These are phyloP conservation scores for Lasiodiplodia gonubiensis DNA, from an alignment of 2,329 filamentous ascomycete species.

Conservation along the genomic window DNA sequence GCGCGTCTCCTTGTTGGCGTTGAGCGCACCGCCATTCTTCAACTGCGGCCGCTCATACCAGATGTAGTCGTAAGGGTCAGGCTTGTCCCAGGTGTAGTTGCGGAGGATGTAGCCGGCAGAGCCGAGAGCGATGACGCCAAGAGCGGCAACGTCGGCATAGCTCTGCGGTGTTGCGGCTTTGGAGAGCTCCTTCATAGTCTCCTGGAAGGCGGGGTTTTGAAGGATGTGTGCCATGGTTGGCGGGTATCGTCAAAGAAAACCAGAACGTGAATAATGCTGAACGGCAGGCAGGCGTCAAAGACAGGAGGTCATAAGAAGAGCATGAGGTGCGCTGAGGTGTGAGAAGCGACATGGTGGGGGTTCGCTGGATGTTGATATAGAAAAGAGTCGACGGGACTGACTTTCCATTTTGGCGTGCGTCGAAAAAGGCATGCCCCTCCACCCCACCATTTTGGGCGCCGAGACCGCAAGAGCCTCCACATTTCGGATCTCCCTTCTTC, in stretches of 20 bases:
- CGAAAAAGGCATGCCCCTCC: neutral
- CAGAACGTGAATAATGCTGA: neutral
- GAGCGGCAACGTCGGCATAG: slow-evolving; percentile 46
- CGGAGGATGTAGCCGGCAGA: slow-evolving; percentile 50
- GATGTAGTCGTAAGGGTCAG: slow-evolving; percentile 57
- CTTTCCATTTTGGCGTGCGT: slow-evolving; percentile 5
- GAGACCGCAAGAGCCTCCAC: slow-evolving; percentile 11
- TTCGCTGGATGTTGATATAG: slow-evolving; percentile 12
- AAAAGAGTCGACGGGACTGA: neutral
- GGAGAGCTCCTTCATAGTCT: slow-evolving; percentile 26
- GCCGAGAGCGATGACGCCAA: slow-evolving; percentile 45
- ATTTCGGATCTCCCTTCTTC: neutral
- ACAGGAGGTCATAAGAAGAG: neutral
- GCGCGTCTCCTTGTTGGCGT: slow-evolving; percentile 46
- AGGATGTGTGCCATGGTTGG: slow-evolving; percentile 31
- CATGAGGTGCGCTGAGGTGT: neutral
- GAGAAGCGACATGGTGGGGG: neutral
- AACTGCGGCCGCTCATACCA: slow-evolving; percentile 58
- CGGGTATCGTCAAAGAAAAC: slow-evolving; percentile 7
- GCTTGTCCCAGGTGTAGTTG: slow-evolving; percentile 53
- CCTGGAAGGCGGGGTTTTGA: slow-evolving; percentile 21
- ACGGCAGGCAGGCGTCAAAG: neutral
- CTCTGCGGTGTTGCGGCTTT: slow-evolving; percentile 44
- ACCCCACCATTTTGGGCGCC: slow-evolving; percentile 1
- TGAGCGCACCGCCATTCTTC: slow-evolving; percentile 38